A percentile compares a stretch with the other conserved stretches of the same genome.
Evolutionary conservation across 805 yeast genomes (phyloP).

Genomic region (Jamesozyma lodderae): DNA sequence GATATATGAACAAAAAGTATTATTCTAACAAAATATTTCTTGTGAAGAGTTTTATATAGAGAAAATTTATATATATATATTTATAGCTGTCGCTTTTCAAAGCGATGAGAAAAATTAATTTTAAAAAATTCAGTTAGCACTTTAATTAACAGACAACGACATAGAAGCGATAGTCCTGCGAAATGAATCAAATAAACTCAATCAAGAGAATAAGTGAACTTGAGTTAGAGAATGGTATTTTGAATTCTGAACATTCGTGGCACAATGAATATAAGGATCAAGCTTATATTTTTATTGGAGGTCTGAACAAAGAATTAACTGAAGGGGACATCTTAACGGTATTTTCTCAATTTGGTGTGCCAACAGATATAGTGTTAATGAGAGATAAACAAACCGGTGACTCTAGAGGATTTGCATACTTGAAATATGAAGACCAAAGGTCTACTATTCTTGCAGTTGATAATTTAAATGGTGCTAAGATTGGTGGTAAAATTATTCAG

Average conservation of each 20-base stretch:
- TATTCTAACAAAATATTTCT: too few relatives aligned
- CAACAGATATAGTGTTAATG: conserved; percentile 61
- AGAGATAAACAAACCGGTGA: conserved; percentile 59
- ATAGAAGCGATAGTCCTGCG: too few relatives aligned
- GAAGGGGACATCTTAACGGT: conserved; percentile 71
- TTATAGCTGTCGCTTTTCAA: too few relatives aligned
- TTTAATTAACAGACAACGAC: too few relatives aligned
- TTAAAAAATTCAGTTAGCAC: too few relatives aligned
- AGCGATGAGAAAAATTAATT: neutral
- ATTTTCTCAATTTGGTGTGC: conserved; percentile 85
- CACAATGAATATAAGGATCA: conserved; percentile 75
- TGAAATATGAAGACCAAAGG: conserved; percentile 74
- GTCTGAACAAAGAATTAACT: conserved; percentile 50
- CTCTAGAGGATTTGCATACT: conserved; percentile 67
- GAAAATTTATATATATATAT: too few relatives aligned
- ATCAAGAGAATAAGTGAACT: conserved; percentile 52
- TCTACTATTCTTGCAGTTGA: conserved; percentile 82
- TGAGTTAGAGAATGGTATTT: conserved; percentile 54
- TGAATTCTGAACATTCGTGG: conserved; percentile 66
- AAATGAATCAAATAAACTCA: conserved; percentile 20
- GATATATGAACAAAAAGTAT: neutral
- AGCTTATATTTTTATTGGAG: conserved; percentile 70
- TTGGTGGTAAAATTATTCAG: conserved; percentile 42
- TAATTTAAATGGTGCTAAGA: conserved; percentile 61
- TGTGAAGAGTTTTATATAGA: too few relatives aligned